Conservation (phyloP, 2,329 filamentous ascomycete genomes). For the Sphaerostilbella broomeana region DNA sequence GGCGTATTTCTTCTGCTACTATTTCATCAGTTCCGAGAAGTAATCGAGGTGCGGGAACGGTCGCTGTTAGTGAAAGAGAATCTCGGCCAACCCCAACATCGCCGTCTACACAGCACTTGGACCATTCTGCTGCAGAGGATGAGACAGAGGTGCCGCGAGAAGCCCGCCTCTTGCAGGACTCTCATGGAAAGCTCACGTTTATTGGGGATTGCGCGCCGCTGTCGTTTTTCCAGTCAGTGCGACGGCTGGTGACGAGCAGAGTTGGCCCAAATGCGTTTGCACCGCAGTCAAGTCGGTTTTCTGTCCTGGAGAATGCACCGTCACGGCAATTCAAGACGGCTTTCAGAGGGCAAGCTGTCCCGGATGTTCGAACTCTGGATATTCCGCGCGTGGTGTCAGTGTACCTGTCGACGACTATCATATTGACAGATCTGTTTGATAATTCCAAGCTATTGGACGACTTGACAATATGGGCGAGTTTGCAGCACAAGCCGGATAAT, state of each 20-base stretch:
- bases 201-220: constrained; percentile 51
- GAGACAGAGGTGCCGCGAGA: constrained; percentile 50
- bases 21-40: constrained; percentile 7
- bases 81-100: constrained; percentile 3
- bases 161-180: constrained; percentile 44
- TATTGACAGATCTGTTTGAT: constrained; percentile 45
- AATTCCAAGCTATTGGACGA: constrained; percentile 32
- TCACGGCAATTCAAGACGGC: constrained; percentile 15
- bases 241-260: constrained; percentile 43
- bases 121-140: constrained; percentile 32
- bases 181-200: constrained; percentile 48
- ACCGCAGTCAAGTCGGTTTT: constrained; percentile 43
- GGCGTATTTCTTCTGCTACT: constrained; percentile 9
- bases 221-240: constrained; percentile 49
- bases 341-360: constrained; percentile 12
- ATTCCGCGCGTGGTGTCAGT: constrained; percentile 26
- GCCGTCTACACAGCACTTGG: constrained; percentile 5
- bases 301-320: constrained; percentile 41
- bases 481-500: constrained; percentile 28
- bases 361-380: constrained; percentile 22
- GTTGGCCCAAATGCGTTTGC: constrained; percentile 46
- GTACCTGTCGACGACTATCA: constrained; percentile 37
- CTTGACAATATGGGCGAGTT: constrained; percentile 36
- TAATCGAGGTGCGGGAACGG: constrained; percentile 13
- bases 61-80: constrained; percentile 8